These are phyloP conservation scores for Pterocarpus santalinus DNA, from an alignment of 306 rosid species.

Conservation along the genomic window DNA sequence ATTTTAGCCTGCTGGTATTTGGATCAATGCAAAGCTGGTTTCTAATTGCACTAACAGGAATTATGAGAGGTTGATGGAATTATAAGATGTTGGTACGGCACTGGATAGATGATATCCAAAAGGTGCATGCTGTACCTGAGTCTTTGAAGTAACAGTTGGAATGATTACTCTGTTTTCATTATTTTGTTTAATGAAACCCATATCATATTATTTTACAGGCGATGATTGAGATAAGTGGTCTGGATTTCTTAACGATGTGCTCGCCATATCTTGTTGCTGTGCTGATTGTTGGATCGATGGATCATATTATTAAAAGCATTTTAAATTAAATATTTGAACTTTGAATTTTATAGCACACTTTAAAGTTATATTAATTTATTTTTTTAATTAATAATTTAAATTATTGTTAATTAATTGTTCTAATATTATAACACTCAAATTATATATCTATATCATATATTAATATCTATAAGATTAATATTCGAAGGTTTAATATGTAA, in stretches of 20 bases:
- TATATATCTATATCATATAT: too few relatives aligned
- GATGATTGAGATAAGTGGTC: constrained; percentile 36
- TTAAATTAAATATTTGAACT: too few relatives aligned
- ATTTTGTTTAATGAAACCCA: constrained; percentile 8
- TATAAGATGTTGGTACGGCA: background rate
- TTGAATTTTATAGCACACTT: too few relatives aligned
- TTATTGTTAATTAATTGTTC: too few relatives aligned
- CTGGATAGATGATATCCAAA: constrained; percentile 8
- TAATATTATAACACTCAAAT: too few relatives aligned
- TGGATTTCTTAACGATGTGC: background rate
- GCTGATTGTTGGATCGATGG: background rate
- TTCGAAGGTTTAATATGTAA: too few relatives aligned
- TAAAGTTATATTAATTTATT: too few relatives aligned
- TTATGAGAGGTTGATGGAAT: constrained; percentile 2
- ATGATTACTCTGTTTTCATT: constrained; percentile 31
- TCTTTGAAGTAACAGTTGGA: background rate
- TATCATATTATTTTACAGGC: constrained; percentile 44
- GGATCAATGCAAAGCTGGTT: constrained; percentile 23
- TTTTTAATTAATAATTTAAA: too few relatives aligned
- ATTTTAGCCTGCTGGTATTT: background rate
- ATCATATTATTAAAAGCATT: too few relatives aligned
- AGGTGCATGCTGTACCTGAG: background rate
- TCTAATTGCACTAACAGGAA: constrained; percentile 4
- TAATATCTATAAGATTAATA: too few relatives aligned
- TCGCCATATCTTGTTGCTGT: background rate